These are phyloP conservation scores for Solanum corneliomulleri DNA, from an alignment of 257 asterid species.

Conservation along the genomic window DNA sequence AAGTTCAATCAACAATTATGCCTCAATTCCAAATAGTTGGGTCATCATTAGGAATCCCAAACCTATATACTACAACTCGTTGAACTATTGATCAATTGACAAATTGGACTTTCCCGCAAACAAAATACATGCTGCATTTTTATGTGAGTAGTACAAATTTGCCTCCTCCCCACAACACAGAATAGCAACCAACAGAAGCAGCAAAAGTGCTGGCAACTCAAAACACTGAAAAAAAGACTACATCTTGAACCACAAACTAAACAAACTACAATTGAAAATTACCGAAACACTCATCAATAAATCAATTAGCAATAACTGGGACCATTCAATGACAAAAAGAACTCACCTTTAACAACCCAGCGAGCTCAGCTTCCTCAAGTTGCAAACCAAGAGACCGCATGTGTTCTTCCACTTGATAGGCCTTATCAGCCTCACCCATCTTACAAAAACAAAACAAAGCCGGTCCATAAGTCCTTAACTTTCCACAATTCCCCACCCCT, in stretches of 20 bases:
- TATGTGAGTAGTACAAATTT: background rate
- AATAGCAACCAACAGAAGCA: too few species aligned
- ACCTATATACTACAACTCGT: background rate
- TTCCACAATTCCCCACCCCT: slow-evolving; percentile 48
- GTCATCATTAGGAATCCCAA: background rate
- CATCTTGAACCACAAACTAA: background rate
- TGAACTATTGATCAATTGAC: background rate
- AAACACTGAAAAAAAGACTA: background rate
- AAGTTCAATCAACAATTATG: background rate
- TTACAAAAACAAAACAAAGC: slow-evolving; percentile 59
- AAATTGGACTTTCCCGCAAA: background rate
- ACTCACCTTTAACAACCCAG: slow-evolving; percentile 61
- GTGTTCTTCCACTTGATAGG: slow-evolving; percentile 66
- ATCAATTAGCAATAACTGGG: background rate
- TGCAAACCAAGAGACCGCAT: slow-evolving; percentile 49
- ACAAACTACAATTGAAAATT: background rate
- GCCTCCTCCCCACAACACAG: background rate
- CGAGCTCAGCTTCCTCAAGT: slow-evolving; percentile 71
- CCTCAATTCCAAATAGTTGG: background rate
- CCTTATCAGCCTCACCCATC: slow-evolving; percentile 56
- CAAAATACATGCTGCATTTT: background rate
- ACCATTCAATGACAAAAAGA: background rate
- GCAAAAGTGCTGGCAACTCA: background rate
- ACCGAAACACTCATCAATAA: background rate
- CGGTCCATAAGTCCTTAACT: slow-evolving; percentile 69